Evolutionary conservation across 2,329 filamentous ascomycete genomes (phyloP).

Genomic region (Stachybotrys chlorohalonatus): DNA sequence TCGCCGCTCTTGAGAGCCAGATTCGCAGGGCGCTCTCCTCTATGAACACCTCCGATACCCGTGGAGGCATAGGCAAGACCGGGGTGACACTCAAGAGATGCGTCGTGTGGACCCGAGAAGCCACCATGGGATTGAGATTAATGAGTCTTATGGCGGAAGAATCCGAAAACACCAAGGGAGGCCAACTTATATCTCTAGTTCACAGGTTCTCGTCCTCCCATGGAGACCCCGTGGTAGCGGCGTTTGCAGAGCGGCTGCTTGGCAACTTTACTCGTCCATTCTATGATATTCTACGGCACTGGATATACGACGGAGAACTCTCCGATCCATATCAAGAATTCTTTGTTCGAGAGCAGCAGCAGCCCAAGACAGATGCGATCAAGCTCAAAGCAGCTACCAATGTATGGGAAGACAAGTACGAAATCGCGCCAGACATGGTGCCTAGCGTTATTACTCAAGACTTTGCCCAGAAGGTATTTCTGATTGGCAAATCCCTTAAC

Average conservation of each 20-base stretch:
- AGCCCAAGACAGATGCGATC: slow-evolving; percentile 36
- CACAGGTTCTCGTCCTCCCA: slow-evolving; percentile 90
- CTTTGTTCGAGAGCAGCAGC: slow-evolving; percentile 80
- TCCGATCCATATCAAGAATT: slow-evolving; percentile 95
- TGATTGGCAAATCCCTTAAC: slow-evolving; percentile 96
- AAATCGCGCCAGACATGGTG: slow-evolving; percentile 74
- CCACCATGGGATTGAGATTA: slow-evolving; percentile 86
- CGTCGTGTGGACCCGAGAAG: slow-evolving; percentile 94
- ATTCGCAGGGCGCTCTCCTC: slow-evolving; percentile 73
- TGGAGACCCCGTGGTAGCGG: slow-evolving; percentile 87
- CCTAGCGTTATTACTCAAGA: slow-evolving; percentile 89
- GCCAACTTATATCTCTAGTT: slow-evolving; percentile 86
- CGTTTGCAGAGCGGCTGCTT: slow-evolving; percentile 84
- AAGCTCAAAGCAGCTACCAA: slow-evolving; percentile 63
- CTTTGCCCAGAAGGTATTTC: slow-evolving; percentile 91
- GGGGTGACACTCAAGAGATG: slow-evolving; percentile 93
- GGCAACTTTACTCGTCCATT: slow-evolving; percentile 85
- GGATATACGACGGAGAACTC: slow-evolving; percentile 97
- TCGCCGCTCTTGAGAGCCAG: slow-evolving; percentile 87
- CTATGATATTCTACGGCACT: slow-evolving; percentile 89
- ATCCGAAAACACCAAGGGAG: slow-evolving; percentile 72
- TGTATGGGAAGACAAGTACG: slow-evolving; percentile 98
- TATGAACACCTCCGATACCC: slow-evolving; percentile 58
- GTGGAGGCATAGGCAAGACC: slow-evolving; percentile 68
- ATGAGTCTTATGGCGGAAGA: slow-evolving; percentile 95